Evolutionary conservation across 441 rosid species (phyloP).

Genomic region (Gossypium schwendimanii): DNA sequence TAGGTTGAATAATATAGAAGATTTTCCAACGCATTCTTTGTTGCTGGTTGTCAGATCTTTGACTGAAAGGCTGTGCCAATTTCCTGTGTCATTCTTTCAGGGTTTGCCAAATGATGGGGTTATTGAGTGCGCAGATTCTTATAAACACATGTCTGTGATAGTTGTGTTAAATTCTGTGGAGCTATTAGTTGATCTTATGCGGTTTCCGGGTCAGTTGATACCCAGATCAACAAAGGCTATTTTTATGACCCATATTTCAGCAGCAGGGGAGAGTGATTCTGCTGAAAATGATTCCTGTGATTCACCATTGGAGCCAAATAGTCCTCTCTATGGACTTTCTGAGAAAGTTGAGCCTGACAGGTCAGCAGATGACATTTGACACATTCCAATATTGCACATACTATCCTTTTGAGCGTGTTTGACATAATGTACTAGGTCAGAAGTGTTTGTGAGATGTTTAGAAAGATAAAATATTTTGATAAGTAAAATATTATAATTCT

Average conservation of each 20-base stretch:
- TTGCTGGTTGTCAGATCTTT: not conserved
- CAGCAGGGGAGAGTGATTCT: constrained; percentile 99
- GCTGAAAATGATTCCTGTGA: constrained; percentile 99
- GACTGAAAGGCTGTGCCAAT: not conserved
- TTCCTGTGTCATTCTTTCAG: constrained; percentile 28
- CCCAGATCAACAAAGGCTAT: constrained; percentile 84
- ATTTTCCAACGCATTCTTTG: not conserved
- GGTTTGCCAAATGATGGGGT: constrained; percentile 93
- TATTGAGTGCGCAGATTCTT: constrained; percentile 66
- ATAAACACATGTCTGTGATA: constrained; percentile 87
- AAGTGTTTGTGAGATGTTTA: not conserved
- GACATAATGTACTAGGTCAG: not conserved
- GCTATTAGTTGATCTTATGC: constrained; percentile 90
- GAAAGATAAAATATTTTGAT: not conserved
- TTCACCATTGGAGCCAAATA: constrained; percentile 97
- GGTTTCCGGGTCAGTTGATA: constrained; percentile 90
- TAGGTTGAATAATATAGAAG: constrained; percentile 4
- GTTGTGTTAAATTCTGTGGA: constrained; percentile 87
- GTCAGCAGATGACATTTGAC: constrained; percentile 32
- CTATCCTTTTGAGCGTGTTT: not conserved
- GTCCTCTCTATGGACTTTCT: constrained; percentile 85
- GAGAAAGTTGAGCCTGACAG: constrained; percentile 84
- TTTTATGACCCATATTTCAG: constrained; percentile 88
- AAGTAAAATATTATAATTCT: constrained; percentile 10
- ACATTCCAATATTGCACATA: not conserved